Percentiles rank a stretch among this genome's conserved stretches.
phyloP scores from a whole-genome alignment of 2,329 filamentous ascomycete species.

The Verticillium nonalfalfae region DNA sequence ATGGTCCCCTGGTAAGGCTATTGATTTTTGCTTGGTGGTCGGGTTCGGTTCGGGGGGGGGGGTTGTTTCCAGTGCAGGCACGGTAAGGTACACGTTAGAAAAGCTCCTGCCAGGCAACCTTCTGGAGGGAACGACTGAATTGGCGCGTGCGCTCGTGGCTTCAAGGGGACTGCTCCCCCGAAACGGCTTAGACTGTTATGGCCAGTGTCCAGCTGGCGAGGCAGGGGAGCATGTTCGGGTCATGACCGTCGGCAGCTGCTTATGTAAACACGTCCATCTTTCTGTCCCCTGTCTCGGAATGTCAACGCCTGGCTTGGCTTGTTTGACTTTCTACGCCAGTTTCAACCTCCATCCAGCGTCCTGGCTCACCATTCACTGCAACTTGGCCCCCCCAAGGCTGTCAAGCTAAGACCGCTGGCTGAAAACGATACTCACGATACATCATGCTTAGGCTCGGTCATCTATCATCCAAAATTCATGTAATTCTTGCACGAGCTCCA shows the following conservation, averaged over 20 bases:
- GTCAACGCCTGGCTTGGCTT: not conserved
- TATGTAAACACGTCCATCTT: not conserved
- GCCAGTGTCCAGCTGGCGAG: not conserved
- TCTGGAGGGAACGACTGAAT: slow-evolving; percentile 4
- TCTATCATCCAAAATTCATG: not conserved
- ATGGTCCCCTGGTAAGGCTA: slow-evolving; percentile 13
- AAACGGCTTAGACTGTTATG: not conserved
- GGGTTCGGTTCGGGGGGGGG: not conserved
- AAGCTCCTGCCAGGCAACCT: not conserved
- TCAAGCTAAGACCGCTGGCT: no score
- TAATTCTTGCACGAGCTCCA: not conserved
- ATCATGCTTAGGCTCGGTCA: not conserved
- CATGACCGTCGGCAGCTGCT: not conserved
- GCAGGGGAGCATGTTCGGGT: not conserved
- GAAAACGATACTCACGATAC: not conserved
- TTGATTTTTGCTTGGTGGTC: slow-evolving; percentile 10
- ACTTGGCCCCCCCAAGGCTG: not conserved
- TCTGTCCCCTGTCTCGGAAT: not conserved
- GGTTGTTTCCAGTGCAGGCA: not conserved
- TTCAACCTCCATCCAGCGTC: not conserved
- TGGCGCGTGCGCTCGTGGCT: slow-evolving; percentile 4
- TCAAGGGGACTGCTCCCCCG: not conserved
- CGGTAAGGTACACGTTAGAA: not conserved
- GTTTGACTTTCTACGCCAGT: not conserved
- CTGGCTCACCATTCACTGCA: not conserved